Conservation (phyloP, 768 basidiomycete genomes). For the Ephemerocybe angulata region DNA sequence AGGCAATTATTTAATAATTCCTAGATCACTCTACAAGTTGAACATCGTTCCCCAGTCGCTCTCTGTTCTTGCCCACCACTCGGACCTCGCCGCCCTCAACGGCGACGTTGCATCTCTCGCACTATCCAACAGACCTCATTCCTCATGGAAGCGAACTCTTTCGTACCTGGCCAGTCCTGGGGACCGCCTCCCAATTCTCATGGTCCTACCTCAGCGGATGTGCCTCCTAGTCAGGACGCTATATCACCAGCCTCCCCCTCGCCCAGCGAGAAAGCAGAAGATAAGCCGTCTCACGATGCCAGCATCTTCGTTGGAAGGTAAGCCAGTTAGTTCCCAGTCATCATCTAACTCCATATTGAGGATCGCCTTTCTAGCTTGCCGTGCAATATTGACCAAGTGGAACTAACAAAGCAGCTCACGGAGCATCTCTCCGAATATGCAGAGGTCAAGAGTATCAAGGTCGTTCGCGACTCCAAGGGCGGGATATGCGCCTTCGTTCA, state of each 20-base stretch:
- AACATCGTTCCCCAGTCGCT: not conserved
- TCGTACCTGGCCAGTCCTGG: not conserved
- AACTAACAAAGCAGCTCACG: conserved; percentile 57
- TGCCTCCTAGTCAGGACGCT: not conserved
- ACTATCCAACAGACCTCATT: not conserved
- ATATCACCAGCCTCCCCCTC: conserved; percentile 7
- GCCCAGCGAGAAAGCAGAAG: conserved; percentile 27
- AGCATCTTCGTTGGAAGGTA: conserved; percentile 87
- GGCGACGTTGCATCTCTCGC: not conserved
- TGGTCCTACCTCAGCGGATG: not conserved
- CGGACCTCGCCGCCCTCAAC: not conserved
- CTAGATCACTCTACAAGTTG: not conserved
- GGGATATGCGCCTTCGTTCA: conserved; percentile 84
- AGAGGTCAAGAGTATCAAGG: conserved; percentile 63
- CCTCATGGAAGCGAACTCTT: not conserved
- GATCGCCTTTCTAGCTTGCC: conserved; percentile 51
- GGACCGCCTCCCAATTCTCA: too few species aligned
- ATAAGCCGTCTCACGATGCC: conserved; percentile 65
- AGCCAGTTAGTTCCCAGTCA: conserved; percentile 8
- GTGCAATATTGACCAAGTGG: conserved; percentile 57
- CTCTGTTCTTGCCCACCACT: not conserved
- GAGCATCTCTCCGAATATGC: conserved; percentile 66
- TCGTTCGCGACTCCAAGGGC: conserved; percentile 72
- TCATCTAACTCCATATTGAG: conserved; percentile 6
- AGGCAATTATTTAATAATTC: not conserved